Evolutionary conservation across 805 yeast genomes (phyloP), one percentile per base, ranked within the genome.

Genomic region (Wickerhamiella occidentalis): DNA sequence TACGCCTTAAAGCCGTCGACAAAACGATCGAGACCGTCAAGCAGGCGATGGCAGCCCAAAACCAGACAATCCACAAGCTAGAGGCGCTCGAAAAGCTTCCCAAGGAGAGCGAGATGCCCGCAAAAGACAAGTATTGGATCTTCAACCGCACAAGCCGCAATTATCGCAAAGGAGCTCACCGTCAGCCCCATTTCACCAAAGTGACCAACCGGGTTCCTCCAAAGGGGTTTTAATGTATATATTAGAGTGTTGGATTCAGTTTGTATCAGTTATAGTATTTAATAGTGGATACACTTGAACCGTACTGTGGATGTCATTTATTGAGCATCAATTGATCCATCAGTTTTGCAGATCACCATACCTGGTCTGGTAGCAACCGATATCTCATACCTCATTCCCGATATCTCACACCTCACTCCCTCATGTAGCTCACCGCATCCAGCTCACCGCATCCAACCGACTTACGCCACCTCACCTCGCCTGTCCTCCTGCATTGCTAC

Each of bases 161-260:
- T 18, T 92, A 90, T 68, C 78, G 97, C 70, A 90, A 87, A 68
- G 80, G 88, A 55, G 78, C 85, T 22, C 97, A 90, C 52, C 56
- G 65, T 29, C 64, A 64, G 56, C 95, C 96, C 18, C 85, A 87
- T 63, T 87, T 95, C 94, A 87, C 96, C 49, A 86, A 81, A 69
- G 64, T 78, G 54, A 77, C 94, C 7, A 74, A 80, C 65, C 79
- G 96, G 70, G 78, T 75, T 51, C 82, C 84, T 61, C 96, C 96
- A 41, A 73, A 73, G 52, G 74, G 80, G 61, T 81, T 75, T 64
- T 84, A 69, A 29, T 18, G 48, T 30, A 46, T 17, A 21, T 35
- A 50, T 49, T 28, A 6, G 5, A 8, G 7, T 23, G 26, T 23
- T 8, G 8, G 5, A 23, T 23, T 23, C 8, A n/a, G n/a, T n/a